Base-by-base conservation (phyloP, 2,329 filamentous ascomycete species). In the Blastomyces parvus region DNA sequence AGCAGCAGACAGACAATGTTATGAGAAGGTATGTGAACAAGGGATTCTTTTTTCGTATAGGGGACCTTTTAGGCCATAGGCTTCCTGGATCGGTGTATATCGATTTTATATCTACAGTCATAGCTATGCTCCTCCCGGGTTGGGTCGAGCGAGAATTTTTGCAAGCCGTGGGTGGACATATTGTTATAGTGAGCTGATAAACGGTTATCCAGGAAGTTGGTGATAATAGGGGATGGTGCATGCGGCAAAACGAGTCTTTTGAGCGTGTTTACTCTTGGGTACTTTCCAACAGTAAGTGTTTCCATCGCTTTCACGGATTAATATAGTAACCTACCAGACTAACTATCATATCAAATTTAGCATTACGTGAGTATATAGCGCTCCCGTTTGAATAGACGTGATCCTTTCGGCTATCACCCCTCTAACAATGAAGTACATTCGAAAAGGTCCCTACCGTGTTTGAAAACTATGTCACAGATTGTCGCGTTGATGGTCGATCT, bases 401-500 rank as follows among this genome's bases (percentile, higher is more conserved):
- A 59, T 59, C 55, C 9, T 38, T 50, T 59, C 19, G n/a, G 36
- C 7, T 7, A 22, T 4, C 44, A 46, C 40, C 59, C 64, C 30
- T 36, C 63, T 66, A 48, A 67, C 57, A 46, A 6, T 53, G 27
- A 14, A 11, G 48, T 42, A 19, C 62, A 64, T 48, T 27, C 30
- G n/a, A 42, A 65, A 76, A 91, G 88, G 92, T 96, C 60, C 94
- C 94, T 1, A 99, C 94, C 57, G 94, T 99, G 46, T 99, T 99
- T 77, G 94, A 99, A 75, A 99, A 99, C 80, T 99, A 99, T 73
- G 94, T 99, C 68, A 99, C 94, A 70, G 94, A 99, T 79, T 99
- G 94, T 78, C 85, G 93, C 79, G 94, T 99, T 65, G 94, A 99
- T 75, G 94, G 94, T 72, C 96, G 96, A 76, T 96, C 91, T n/a